A percentile compares a stretch with the other conserved stretches of the same genome.
Conservation (phyloP, 345 rosid genomes). For the Turnera subulata region DNA sequence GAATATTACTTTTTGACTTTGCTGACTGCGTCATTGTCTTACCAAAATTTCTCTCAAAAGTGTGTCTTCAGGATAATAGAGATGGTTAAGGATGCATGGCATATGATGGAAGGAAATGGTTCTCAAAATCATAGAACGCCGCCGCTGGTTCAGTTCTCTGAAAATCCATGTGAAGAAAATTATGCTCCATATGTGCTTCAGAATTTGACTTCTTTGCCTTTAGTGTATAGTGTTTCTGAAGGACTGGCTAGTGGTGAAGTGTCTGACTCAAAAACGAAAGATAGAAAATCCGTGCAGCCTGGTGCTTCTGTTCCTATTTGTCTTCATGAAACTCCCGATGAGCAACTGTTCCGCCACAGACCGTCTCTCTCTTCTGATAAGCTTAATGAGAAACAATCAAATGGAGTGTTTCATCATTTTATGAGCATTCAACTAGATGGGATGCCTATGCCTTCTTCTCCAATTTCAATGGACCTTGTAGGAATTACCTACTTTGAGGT, state of each 20-base stretch:
- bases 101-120: conserved; percentile 34
- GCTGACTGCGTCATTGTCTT: background rate
- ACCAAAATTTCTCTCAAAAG: conserved; percentile 28
- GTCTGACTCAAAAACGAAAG: conserved; percentile 40
- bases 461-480: conserved; percentile 87
- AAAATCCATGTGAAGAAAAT: conserved; percentile 45
- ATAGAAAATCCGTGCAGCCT: conserved; percentile 52
- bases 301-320: conserved; percentile 73
- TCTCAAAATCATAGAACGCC: conserved; percentile 36
- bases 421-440: conserved; percentile 81
- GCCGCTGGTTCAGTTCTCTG: conserved; percentile 23
- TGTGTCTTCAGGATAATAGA: conserved; percentile 70
- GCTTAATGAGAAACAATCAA: conserved; percentile 56
- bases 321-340: conserved; percentile 54
- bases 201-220: conserved; percentile 81
- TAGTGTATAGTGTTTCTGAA: conserved; percentile 56
- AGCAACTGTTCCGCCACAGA: conserved; percentile 48
- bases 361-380: conserved; percentile 51
- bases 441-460: conserved; percentile 64
- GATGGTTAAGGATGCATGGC: conserved; percentile 67
- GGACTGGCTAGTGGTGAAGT: conserved; percentile 41
- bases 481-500: conserved; percentile 81
- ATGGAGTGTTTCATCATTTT: conserved; percentile 63
- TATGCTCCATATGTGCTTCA: conserved; percentile 88
- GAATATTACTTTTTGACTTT: background rate